phyloP scores from a whole-genome alignment of 257 asterid species.

The Hygrophila difformis region DNA sequence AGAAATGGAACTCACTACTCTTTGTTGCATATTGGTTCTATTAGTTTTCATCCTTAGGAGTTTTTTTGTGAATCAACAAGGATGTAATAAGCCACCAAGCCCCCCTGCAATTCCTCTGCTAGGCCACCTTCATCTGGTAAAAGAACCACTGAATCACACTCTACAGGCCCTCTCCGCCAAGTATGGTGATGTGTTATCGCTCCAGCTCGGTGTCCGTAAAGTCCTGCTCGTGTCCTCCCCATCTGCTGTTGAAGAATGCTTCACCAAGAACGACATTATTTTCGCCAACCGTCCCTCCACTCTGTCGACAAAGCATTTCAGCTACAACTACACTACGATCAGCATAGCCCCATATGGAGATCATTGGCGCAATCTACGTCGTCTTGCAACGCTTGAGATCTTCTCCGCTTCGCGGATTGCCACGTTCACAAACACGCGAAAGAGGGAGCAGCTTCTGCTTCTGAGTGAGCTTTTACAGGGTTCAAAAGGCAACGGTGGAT shows the following conservation, averaged over 20 bases:
- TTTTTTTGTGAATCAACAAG: too few relatives aligned
- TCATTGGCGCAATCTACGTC: conserved; percentile 25
- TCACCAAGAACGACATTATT: conserved; percentile 23
- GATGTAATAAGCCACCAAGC: neutral
- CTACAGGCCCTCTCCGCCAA: conserved; percentile 20
- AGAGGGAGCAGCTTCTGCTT: conserved; percentile 13
- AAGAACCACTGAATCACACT: conserved; percentile 17
- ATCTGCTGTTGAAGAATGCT: conserved; percentile 20
- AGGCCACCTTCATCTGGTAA: conserved; percentile 24
- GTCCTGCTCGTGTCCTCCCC: conserved; percentile 22
- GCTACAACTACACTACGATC: conserved; percentile 23
- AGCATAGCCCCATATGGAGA: conserved; percentile 23
- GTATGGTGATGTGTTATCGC: conserved; percentile 17
- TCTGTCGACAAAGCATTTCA: conserved; percentile 23
- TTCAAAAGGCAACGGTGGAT: conserved; percentile 6
- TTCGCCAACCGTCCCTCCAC: conserved; percentile 22
- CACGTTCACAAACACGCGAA: conserved; percentile 12
- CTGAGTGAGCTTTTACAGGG: conserved; percentile 8
- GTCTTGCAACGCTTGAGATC: conserved; percentile 19
- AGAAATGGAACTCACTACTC: too few relatives aligned
- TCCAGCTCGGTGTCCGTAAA: conserved; percentile 16
- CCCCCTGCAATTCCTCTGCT: conserved; percentile 19
- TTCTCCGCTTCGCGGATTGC: conserved; percentile 21
- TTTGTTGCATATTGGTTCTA: too few relatives aligned
- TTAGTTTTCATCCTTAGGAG: too few relatives aligned